Conservation (phyloP, 225 moss, liverwort and hornwort species). For the Sphagnum contortum region DNA sequence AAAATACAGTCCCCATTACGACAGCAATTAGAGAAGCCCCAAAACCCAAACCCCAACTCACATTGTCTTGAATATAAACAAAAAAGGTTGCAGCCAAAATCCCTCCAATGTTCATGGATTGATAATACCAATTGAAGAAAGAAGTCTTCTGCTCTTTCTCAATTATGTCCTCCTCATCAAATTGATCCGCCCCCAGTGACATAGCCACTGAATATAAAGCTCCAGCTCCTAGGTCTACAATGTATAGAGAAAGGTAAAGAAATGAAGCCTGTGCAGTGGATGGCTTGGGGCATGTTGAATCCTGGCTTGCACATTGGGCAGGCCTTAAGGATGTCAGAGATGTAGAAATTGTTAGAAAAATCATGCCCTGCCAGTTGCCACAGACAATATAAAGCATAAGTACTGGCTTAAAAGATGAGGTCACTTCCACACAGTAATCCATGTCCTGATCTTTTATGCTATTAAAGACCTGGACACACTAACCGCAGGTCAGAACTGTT, state of each 20-base stretch:
- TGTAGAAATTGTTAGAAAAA: constrained; percentile 48
- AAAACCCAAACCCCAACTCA: constrained; percentile 70
- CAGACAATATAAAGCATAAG: background rate
- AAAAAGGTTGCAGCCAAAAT: constrained; percentile 52
- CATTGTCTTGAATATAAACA: constrained; percentile 70
- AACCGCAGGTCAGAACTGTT: too few species aligned
- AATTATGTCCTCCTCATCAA: constrained; percentile 54
- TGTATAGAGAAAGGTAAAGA: constrained; percentile 47
- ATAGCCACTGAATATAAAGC: constrained; percentile 52
- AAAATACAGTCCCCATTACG: constrained; percentile 38
- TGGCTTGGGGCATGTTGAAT: constrained; percentile 46
- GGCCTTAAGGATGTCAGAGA: constrained; percentile 53
- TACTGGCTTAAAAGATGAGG: background rate
- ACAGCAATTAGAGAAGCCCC: constrained; percentile 52
- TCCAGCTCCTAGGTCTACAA: constrained; percentile 59
- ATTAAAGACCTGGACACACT: too few species aligned
- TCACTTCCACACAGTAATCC: background rate
- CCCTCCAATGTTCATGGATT: constrained; percentile 58
- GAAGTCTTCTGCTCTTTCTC: constrained; percentile 54
- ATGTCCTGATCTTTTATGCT: too few species aligned
- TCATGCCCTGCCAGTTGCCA: constrained; percentile 41
- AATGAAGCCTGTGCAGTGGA: constrained; percentile 37
- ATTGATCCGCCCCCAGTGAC: constrained; percentile 79
- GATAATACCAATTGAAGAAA: constrained; percentile 77
- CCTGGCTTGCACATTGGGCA: constrained; percentile 43